Evolutionary conservation across 768 basidiomycete genomes (phyloP), one percentile per base, ranked within the genome.

Genomic region (Suillus sp.): DNA sequence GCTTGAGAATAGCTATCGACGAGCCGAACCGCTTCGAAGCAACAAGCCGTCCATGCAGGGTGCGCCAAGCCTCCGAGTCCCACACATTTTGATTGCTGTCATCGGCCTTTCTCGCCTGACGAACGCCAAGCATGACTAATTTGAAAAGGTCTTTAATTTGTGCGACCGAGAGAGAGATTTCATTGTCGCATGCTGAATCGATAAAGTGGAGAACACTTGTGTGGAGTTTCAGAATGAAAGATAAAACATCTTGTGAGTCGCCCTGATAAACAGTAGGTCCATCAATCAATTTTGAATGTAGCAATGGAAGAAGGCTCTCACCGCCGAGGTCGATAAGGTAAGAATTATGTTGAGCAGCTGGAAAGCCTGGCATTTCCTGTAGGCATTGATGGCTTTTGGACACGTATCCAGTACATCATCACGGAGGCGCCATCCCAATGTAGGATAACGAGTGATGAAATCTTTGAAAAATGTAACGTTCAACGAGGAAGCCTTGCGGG

Each of bases 141-240:
- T 92, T 95, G 62, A 94, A 73, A 22, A 94, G 72, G n/a, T 91
- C 90, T 75, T 93, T 96, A 69, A 90, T 70, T 65, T 93, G 91
- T 1, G 84, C 72, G 1, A 88, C 80, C 18, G 84, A 87, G 48
- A 89, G 72, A 11, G 78, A 69, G 45, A 71, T 66, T 30, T 79
- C 76, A 32, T 84, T 80, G 5, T 80, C 77, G 66, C 86, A 84
- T 7, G 87, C 83, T 16, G 75, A 73, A 1, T 78, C 75, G 35
- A 86, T 73, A 53, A 83, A 71, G 22, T 79, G 78, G 37, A 86
- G 77, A 57, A 93, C 71, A 4, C 76, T 75, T 57, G 80, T 68
- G 45, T 83, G 83, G 50, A 93, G 70, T 75, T 75, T 76, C 91
- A 62, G 65, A 74, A 75, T 79, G 75, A 86, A 90, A 2, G 71